These are phyloP conservation scores for Oidium heveae DNA, from an alignment of 2,329 filamentous ascomycete species.

Conservation along the genomic window DNA sequence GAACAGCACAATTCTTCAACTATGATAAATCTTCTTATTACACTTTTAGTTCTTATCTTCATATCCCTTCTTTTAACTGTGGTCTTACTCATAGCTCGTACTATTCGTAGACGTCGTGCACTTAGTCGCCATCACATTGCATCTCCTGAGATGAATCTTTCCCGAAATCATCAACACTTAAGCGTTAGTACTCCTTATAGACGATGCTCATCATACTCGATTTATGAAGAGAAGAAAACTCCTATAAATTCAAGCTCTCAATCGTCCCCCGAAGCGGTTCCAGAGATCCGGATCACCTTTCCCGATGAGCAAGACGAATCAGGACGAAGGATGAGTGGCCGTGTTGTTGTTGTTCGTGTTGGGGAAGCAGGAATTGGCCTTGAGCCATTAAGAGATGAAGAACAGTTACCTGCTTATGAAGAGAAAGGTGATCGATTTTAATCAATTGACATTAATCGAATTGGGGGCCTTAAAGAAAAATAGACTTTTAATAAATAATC, in stretches of 20 bases:
- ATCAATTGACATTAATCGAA: constrained; percentile 79
- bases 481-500: constrained; percentile 7
- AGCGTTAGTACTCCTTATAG: constrained; percentile 24
- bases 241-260: constrained; percentile 52
- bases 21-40: constrained; percentile 55
- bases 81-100: constrained; percentile 47
- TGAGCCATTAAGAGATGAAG: constrained; percentile 55
- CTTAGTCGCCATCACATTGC: constrained; percentile 32
- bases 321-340: constrained; percentile 58
- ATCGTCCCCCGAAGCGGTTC: constrained; percentile 50
- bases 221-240: constrained; percentile 57
- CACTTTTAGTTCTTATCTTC: constrained; percentile 54
- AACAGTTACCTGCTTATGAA: constrained; percentile 69
- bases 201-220: constrained; percentile 43
- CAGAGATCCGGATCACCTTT: constrained; percentile 95
- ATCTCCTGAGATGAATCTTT: constrained; percentile 30
- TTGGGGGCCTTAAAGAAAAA: constrained; percentile 89
- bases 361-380: constrained; percentile 72
- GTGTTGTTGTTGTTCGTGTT: constrained; percentile 76
- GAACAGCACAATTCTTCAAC: constrained; percentile 21
- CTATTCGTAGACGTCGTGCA: constrained; percentile 26
- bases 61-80: constrained; percentile 42
- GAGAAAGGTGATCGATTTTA: constrained; percentile 64
- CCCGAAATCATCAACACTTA: constrained; percentile 22
- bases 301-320: constrained; percentile 78